These are phyloP conservation scores for Oropetium thomaeum DNA, from an alignment of 176 grass and related monocot genomes.

Conservation along the genomic window DNA sequence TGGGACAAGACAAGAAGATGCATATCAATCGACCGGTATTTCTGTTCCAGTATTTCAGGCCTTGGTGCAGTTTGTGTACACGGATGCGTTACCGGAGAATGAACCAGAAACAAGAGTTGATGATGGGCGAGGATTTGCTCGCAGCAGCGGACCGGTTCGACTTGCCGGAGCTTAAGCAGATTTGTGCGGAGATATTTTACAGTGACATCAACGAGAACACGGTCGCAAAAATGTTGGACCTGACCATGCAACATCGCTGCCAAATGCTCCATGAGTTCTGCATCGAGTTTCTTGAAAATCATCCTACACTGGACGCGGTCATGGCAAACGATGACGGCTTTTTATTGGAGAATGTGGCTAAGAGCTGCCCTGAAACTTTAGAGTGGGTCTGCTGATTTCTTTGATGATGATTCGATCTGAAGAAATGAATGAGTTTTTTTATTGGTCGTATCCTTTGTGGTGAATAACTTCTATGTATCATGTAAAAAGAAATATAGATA, in stretches of 20 bases:
- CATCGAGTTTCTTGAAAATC: constrained; percentile 16
- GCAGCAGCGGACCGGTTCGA: constrained; percentile 30
- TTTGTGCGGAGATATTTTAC: background rate
- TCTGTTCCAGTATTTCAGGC: too few species aligned
- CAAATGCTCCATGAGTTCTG: background rate
- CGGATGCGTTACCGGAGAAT: too few species aligned
- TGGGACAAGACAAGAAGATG: too few species aligned
- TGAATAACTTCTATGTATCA: too few species aligned
- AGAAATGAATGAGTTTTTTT: too few species aligned
- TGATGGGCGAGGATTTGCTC: too few species aligned
- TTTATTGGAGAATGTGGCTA: background rate
- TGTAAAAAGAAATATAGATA: too few species aligned
- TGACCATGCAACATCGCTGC: background rate
- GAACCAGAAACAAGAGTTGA: too few species aligned
- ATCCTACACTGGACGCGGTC: background rate
- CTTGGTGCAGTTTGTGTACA: too few species aligned
- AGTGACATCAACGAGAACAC: background rate
- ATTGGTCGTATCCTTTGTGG: too few species aligned
- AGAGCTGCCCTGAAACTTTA: background rate
- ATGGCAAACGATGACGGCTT: background rate
- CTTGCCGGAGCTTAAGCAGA: constrained; percentile 29
- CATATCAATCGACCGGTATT: too few species aligned
- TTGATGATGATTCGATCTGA: background rate
- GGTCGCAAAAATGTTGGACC: background rate
- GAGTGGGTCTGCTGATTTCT: background rate